phyloP scores from a whole-genome alignment of 1,139 yeast species.

The Saccharomycopsis crataegensis region DNA sequence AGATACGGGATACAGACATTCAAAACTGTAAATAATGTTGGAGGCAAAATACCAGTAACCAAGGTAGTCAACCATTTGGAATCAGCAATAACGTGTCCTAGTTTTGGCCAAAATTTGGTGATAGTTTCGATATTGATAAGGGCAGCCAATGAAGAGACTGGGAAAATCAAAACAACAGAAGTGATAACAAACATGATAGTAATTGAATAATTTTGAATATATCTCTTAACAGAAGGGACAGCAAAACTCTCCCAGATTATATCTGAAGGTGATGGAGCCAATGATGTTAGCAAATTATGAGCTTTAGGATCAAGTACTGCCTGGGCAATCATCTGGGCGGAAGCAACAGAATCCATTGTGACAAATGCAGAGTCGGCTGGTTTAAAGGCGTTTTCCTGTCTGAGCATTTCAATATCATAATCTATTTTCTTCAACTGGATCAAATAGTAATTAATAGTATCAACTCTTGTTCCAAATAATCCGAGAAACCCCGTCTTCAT shows the following conservation, averaged over 20 bases:
- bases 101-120: constrained; percentile 62
- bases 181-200: constrained; percentile 56
- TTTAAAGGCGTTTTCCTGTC: constrained; percentile 39
- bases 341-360: constrained; percentile 78
- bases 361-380: constrained; percentile 47
- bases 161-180: constrained; percentile 57
- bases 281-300: constrained; percentile 56
- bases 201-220: constrained; percentile 49
- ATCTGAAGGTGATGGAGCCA: constrained; percentile 81
- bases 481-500: constrained; percentile 41
- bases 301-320: constrained; percentile 74
- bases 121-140: constrained; percentile 65
- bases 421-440: constrained; percentile 51
- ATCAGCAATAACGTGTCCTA: constrained; percentile 51
- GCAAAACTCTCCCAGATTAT: constrained; percentile 71
- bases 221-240: constrained; percentile 46
- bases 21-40: constrained; percentile 62
- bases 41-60: constrained; percentile 70
- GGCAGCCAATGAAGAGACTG: constrained; percentile 69
- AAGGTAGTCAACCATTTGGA: constrained; percentile 65
- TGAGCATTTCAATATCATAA: constrained; percentile 41
- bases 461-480: constrained; percentile 50
- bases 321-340: constrained; percentile 83
- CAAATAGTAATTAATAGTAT: constrained; percentile 57
- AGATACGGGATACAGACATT: constrained; percentile 63